Evolutionary conservation across 768 basidiomycete genomes (phyloP).

Genomic region (Dendrothele bispora): DNA sequence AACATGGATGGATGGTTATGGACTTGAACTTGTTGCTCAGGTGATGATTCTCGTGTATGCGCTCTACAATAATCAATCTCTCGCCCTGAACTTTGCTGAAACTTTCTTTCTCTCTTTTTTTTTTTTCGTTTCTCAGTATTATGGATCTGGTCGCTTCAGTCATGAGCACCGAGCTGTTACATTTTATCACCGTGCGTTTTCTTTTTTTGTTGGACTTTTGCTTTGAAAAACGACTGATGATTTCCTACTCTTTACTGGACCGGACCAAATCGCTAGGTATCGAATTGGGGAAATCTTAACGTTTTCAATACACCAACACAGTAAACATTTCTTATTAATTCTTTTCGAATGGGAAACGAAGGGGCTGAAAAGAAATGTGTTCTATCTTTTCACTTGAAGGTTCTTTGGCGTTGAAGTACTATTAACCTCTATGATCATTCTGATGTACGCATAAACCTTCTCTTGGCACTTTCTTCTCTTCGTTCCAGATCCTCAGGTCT

Average conservation of each 20-base stretch:
- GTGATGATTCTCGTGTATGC: slow-evolving; percentile 3
- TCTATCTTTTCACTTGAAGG: background rate
- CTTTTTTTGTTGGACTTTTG: slow-evolving; percentile 1
- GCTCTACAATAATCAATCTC: background rate
- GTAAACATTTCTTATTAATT: background rate
- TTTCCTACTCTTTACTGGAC: background rate
- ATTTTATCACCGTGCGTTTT: background rate
- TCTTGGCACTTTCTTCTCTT: background rate
- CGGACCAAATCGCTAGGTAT: background rate
- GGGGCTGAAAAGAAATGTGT: background rate
- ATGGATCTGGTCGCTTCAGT: background rate
- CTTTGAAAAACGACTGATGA: background rate
- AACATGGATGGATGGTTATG: background rate
- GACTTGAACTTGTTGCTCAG: background rate
- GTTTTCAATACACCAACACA: background rate
- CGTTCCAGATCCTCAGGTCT: background rate
- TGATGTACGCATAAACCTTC: background rate
- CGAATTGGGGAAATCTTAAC: slow-evolving; percentile 1
- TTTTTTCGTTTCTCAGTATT: slow-evolving; percentile 18
- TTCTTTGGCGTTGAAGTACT: background rate
- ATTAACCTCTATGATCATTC: slow-evolving; percentile 2
- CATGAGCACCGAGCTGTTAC: slow-evolving; percentile 2
- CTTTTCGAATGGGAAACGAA: too few species aligned
- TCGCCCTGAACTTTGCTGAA: background rate
- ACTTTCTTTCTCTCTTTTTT: slow-evolving; percentile 15